phyloP scores from a whole-genome alignment of 1,284 basidiomycete genomes.

The Trichosporon sp. region DNA sequence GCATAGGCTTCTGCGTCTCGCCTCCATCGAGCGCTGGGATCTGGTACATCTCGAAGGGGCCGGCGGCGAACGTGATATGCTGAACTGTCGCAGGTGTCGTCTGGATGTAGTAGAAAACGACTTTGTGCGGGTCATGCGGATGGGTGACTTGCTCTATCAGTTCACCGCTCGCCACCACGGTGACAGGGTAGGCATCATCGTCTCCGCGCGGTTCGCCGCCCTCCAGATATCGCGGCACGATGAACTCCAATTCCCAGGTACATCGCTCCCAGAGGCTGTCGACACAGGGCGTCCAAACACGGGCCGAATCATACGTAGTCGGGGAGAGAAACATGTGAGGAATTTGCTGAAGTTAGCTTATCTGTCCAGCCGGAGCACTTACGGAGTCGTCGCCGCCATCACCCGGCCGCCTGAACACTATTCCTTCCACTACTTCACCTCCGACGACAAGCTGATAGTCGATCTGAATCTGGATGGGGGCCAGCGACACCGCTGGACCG shows the following conservation, averaged over 20 bases:
- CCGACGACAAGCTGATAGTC: conserved; percentile 41
- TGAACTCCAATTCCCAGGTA: conserved; percentile 97
- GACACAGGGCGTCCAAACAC: conserved; percentile 96
- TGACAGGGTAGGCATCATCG: conserved; percentile 59
- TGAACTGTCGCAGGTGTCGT: conserved; percentile 84
- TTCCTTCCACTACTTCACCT: conserved; percentile 38
- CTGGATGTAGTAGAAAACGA: conserved; percentile 90
- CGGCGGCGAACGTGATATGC: conserved; percentile 91
- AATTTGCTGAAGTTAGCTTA: conserved; percentile 57
- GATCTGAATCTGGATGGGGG: conserved; percentile 43
- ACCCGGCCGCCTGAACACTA: conserved; percentile 41
- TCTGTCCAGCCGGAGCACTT: conserved; percentile 43
- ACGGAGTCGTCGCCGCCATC: conserved; percentile 56
- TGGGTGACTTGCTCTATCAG: conserved; percentile 86
- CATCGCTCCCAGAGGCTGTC: conserved; percentile 95
- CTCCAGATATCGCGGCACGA: conserved; percentile 81
- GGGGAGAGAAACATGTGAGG: conserved; percentile 90
- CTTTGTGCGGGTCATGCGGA: conserved; percentile 88
- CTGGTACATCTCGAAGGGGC: conserved; percentile 78
- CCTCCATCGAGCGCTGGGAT: conserved; percentile 54
- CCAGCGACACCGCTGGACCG: conserved; percentile 29
- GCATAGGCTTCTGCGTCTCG: conserved; percentile 68
- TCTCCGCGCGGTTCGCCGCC: conserved; percentile 54
- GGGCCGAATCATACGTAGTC: conserved; percentile 78
- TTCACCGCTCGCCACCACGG: conserved; percentile 91